Percentiles rank a stretch among this genome's conserved stretches.
phyloP scores from a whole-genome alignment of 2,329 filamentous ascomycete species.

The Pseudocercospora macadamiae region DNA sequence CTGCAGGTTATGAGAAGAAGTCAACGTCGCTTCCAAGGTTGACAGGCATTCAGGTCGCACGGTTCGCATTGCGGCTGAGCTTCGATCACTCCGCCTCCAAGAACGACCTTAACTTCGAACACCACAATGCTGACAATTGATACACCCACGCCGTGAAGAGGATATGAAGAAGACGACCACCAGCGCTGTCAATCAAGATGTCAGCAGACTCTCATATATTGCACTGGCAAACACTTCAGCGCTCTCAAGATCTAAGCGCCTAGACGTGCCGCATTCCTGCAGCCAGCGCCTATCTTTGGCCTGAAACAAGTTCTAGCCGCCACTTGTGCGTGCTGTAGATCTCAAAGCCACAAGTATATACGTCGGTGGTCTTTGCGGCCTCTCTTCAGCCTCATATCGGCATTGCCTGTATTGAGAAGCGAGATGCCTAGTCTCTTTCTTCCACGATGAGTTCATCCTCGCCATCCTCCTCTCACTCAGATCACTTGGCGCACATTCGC shows the following conservation, averaged over 20 bases:
- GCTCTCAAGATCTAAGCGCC: conserved; percentile 3
- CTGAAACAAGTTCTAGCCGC: conserved; percentile 2
- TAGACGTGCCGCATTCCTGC: not conserved
- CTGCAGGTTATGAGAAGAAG: not conserved
- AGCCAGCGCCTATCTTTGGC: not conserved
- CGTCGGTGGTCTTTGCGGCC: not conserved
- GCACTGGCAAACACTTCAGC: too few species aligned
- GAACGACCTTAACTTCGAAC: not conserved
- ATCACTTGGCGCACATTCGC: not conserved
- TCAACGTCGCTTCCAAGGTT: too few species aligned
- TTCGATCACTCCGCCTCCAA: too few species aligned
- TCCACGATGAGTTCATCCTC: not conserved
- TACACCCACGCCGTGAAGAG: not conserved
- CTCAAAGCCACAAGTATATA: not conserved
- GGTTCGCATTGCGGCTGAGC: too few species aligned
- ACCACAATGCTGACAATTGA: not conserved
- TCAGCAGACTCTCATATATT: too few species aligned
- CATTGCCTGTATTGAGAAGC: not conserved
- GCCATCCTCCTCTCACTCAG: not conserved
- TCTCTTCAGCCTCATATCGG: not conserved
- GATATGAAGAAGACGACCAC: not conserved
- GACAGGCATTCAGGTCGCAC: not conserved
- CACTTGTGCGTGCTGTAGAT: not conserved
- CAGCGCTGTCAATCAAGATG: not conserved
- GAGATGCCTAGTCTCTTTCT: not conserved